Evolutionary conservation across 2,329 filamentous ascomycete species (phyloP), one percentile per base, ranked within the genome.

Genomic region (Dryadomyces sulphureus): DNA sequence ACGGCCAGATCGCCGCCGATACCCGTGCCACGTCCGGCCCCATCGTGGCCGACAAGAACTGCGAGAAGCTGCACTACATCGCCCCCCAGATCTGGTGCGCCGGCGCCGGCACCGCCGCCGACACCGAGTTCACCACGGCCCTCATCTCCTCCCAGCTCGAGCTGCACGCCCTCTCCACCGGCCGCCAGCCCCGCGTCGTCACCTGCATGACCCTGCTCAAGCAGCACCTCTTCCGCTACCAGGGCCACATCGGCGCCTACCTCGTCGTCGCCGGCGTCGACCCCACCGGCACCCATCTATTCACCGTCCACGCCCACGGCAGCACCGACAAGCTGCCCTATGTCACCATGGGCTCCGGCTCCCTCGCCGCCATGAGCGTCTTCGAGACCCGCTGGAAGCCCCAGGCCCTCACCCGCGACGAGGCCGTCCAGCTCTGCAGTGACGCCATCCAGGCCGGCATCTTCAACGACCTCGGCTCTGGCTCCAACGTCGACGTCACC

Each of bases 11-110:
- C 66, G 92, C 92, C 53, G 92, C 92, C 69, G 92, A 98, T 69
- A 98, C 92, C 54, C 80, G 92, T 77, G 92, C 92, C 53, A 98
- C 92, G 41, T 93, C 85, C 54, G 92, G 92, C 32, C 89, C 92
- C 55, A 98, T 98, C 67, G 92, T 98, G 57, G 93, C 93, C 66
- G 92, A 98, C 78, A 98, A 98, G 86, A 98, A 98, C 77, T 95
- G 92, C 73, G 90, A 98, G 71, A 98, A 98, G 73, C 81, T 98
- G 54, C 92, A 98, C 72, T 98, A 93, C 74, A 98, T 98, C 65
- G 76, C 92, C 38, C 90, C 92, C 49, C 88, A 95, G 66, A 98
- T 98, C 67, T 98, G 92, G 92, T 98, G 92, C 68, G 92, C 92
- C 9, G 92, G 92, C 56, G 93, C 92, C 55, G 92, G 93, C 65